Percentiles rank a stretch among this genome's conserved stretches.
These are phyloP conservation scores for Sistotremastrum niveocremeum DNA, from an alignment of 768 basidiomycete genomes.

Conservation along the genomic window DNA sequence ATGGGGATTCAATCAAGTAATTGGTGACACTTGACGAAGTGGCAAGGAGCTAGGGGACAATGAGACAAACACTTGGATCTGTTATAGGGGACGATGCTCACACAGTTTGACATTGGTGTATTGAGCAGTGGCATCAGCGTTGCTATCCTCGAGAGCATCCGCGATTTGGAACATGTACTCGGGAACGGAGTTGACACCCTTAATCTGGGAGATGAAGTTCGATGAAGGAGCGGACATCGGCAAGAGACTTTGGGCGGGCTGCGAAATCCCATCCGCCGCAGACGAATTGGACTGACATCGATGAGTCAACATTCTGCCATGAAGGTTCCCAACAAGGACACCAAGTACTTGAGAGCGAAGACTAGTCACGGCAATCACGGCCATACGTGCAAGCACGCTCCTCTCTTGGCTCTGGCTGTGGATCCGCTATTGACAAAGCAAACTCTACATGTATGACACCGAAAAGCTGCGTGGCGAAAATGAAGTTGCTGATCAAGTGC, in stretches of 20 bases:
- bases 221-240: conserved; percentile 8
- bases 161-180: conserved; percentile 16
- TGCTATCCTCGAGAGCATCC: conserved; percentile 17
- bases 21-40: conserved; percentile 16
- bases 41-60: conserved; percentile 9
- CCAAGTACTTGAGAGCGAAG: no score
- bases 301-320: neutral
- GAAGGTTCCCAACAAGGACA: no score
- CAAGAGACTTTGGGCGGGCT: neutral
- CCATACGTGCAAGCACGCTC: no score
- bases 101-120: conserved; percentile 6
- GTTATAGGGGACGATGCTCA: conserved; percentile 6
- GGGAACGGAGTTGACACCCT: conserved; percentile 11
- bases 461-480: no score
- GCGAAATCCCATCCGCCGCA: conserved; percentile 4
- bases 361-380: no score
- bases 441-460: no score
- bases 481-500: no score
- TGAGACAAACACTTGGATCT: neutral
- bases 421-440: no score
- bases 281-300: neutral
- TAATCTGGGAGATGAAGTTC: conserved; percentile 8
- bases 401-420: no score
- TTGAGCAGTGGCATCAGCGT: conserved; percentile 10
- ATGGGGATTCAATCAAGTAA: conserved; percentile 14